Evolutionary conservation across 1,284 basidiomycete species (phyloP).

Genomic region (Inonotus hispidus): DNA sequence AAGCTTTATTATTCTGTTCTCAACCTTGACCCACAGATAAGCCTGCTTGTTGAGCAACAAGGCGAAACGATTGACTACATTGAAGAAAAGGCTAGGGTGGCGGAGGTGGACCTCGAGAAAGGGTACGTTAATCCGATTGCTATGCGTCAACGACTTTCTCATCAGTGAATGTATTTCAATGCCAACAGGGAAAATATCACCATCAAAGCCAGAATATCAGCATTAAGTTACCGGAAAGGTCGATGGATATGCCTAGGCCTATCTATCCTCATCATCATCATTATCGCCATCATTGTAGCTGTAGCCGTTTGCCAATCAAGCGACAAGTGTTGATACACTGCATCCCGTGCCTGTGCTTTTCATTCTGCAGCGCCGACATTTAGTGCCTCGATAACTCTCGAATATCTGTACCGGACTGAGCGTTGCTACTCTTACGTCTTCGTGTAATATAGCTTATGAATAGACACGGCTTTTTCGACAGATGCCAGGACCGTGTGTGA

Average conservation of each 20-base stretch:
- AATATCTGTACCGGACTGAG: no score
- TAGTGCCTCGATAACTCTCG: no score
- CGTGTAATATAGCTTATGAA: no score
- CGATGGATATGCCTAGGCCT: conserved; percentile 90
- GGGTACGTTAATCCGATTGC: conserved; percentile 52
- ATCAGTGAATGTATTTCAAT: background rate
- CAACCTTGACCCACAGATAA: conserved; percentile 53
- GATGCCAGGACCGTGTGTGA: background rate
- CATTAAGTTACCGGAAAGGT: conserved; percentile 88
- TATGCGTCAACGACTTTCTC: background rate
- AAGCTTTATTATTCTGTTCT: background rate
- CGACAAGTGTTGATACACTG: background rate
- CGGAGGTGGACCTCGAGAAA: conserved; percentile 76
- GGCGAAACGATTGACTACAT: conserved; percentile 82
- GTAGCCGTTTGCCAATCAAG: background rate
- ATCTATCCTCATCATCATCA: conserved; percentile 51
- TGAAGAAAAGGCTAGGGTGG: conserved; percentile 67
- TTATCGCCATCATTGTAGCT: conserved; percentile 54
- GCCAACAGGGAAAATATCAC: conserved; percentile 70
- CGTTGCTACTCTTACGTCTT: no score
- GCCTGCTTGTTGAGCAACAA: conserved; percentile 89
- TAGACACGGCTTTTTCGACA: no score
- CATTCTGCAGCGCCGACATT: background rate
- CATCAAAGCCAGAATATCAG: conserved; percentile 81
- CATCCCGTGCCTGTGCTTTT: background rate